phyloP scores from a whole-genome alignment of 768 basidiomycete species.

The Tephrocybe sp. region DNA sequence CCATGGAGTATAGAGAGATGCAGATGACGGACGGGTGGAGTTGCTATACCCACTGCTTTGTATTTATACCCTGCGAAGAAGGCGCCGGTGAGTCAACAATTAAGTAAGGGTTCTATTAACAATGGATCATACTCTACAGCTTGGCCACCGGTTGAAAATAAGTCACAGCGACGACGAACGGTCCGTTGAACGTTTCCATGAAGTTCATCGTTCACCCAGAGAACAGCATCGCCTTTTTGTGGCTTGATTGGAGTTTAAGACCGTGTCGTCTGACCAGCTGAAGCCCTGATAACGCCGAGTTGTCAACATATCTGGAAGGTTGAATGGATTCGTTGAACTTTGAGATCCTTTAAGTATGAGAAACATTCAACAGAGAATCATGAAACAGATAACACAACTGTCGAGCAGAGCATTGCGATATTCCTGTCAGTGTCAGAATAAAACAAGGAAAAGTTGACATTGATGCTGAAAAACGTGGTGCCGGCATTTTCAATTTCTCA shows the following conservation, averaged over 20 bases:
- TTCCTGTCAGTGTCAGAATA: neutral
- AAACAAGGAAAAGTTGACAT: neutral
- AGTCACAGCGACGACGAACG: too few relatives aligned
- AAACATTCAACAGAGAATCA: too few relatives aligned
- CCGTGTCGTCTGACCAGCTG: too few relatives aligned
- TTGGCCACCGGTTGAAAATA: neutral
- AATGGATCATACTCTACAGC: neutral
- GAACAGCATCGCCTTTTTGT: neutral
- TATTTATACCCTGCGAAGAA: neutral
- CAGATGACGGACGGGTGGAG: neutral
- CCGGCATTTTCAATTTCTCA: conserved; percentile 10
- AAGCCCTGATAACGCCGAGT: too few relatives aligned
- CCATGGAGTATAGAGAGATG: neutral
- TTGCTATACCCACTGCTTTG: neutral
- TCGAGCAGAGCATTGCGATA: too few relatives aligned
- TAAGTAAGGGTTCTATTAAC: neutral
- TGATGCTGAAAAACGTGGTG: conserved; percentile 12
- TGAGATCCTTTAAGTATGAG: too few relatives aligned
- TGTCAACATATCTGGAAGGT: too few relatives aligned
- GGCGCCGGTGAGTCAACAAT: neutral
- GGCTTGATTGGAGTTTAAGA: neutral
- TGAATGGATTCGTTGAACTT: too few relatives aligned
- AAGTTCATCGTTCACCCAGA: too few relatives aligned
- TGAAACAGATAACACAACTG: too few relatives aligned
- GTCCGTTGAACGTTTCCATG: too few relatives aligned